Evolutionary conservation across 2,329 filamentous ascomycete genomes (phyloP).

Genomic region (Aspergillus ibericus): DNA sequence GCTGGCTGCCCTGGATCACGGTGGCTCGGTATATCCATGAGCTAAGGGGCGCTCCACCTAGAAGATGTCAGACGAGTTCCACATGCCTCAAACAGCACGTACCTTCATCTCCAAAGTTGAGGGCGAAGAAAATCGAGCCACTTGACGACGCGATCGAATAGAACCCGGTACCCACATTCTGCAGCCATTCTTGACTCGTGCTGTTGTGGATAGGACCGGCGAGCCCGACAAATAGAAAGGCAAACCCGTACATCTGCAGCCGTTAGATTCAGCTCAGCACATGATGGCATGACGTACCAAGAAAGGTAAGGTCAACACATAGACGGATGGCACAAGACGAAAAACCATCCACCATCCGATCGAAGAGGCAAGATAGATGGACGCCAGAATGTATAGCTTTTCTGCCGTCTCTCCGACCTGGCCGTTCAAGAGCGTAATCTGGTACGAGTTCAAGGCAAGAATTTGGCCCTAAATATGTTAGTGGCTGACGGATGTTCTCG

Average conservation of each 20-base stretch:
- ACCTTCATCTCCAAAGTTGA: constrained; percentile 66
- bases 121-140: constrained; percentile 64
- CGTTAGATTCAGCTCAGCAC: background rate
- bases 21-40: constrained; percentile 5
- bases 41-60: constrained; percentile 4
- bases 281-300: constrained; percentile 45
- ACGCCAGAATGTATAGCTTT: constrained; percentile 60
- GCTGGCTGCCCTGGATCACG: constrained; percentile 5
- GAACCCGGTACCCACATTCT: constrained; percentile 60
- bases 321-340: constrained; percentile 56
- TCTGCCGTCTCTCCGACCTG: constrained; percentile 58
- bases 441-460: constrained; percentile 64
- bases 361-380: constrained; percentile 58
- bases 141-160: constrained; percentile 63
- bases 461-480: constrained; percentile 53
- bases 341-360: constrained; percentile 63
- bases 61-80: constrained; percentile 62
- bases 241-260: constrained; percentile 52
- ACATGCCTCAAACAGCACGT: constrained; percentile 46
- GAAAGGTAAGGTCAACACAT: constrained; percentile 54
- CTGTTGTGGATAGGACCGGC: constrained; percentile 52
- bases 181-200: constrained; percentile 51
- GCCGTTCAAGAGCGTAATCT: constrained; percentile 67
- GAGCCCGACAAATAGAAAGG: constrained; percentile 61
- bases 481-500: background rate